Conservation (phyloP, 306 rosid genomes). For the Potentilla sterilis region DNA sequence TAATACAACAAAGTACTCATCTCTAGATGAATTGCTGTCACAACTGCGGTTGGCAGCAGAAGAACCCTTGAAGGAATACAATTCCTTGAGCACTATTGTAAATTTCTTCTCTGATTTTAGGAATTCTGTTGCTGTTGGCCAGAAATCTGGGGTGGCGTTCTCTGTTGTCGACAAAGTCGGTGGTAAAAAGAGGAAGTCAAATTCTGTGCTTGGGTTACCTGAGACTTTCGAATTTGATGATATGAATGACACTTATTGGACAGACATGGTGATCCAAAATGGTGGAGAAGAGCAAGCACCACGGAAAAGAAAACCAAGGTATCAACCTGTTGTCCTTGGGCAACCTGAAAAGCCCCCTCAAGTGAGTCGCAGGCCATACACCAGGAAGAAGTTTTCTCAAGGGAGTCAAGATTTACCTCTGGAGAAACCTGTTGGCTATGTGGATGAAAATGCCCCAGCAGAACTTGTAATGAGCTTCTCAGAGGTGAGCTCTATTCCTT, state of each 20-base stretch:
- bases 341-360: conserved; percentile 57
- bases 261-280: conserved; percentile 85
- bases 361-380: conserved; percentile 63
- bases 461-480: conserved; percentile 91
- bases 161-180: conserved; percentile 37
- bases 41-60: conserved; percentile 65
- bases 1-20: conserved; percentile 54
- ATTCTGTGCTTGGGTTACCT: conserved; percentile 40
- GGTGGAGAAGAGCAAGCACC: conserved; percentile 70
- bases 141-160: conserved; percentile 40
- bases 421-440: conserved; percentile 65
- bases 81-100: conserved; percentile 39
- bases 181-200: conserved; percentile 56
- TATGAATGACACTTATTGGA: conserved; percentile 95
- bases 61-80: conserved; percentile 55
- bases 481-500: conserved; percentile 75
- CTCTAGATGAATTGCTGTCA: conserved; percentile 61
- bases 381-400: conserved; percentile 61
- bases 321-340: conserved; percentile 37
- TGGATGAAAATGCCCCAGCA: conserved; percentile 73
- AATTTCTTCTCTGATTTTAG: conserved; percentile 90
- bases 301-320: conserved; percentile 54
- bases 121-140: conserved; percentile 48
- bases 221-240: conserved; percentile 93
- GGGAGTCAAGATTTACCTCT: conserved; percentile 33